Evolutionary conservation across 1,284 basidiomycete genomes (phyloP).

Genomic region (Tilletia indica): DNA sequence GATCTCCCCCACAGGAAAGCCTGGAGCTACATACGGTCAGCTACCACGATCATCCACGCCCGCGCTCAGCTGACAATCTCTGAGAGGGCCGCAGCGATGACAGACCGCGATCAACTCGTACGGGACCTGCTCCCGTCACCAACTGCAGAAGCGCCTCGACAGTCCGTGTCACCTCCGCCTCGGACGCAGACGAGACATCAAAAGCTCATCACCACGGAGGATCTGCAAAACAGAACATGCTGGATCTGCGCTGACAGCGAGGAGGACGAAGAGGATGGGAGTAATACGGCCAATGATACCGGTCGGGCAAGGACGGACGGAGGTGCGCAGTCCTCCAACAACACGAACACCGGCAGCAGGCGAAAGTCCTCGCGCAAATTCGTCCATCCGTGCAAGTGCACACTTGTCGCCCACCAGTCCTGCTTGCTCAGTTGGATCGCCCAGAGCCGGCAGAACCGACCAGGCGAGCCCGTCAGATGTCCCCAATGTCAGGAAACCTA

Average conservation of each 20-base stretch:
- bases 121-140: slow-evolving; percentile 10
- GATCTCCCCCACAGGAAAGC: too few relatives aligned
- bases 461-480: slow-evolving; percentile 33
- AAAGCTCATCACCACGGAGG: slow-evolving; percentile 33
- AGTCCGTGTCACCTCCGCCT: neutral
- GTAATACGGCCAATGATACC: neutral
- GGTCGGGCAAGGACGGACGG: neutral
- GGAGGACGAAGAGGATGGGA: slow-evolving; percentile 28
- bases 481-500: slow-evolving; percentile 42
- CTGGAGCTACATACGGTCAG: too few relatives aligned
- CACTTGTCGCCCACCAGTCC: slow-evolving; percentile 45
- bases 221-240: slow-evolving; percentile 37
- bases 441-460: slow-evolving; percentile 29
- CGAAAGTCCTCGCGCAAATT: slow-evolving; percentile 26
- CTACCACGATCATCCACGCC: too few relatives aligned
- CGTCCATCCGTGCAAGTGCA: slow-evolving; percentile 49
- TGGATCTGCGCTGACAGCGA: slow-evolving; percentile 51
- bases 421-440: slow-evolving; percentile 46
- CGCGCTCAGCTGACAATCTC: too few relatives aligned
- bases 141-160: neutral
- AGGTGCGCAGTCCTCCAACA: neutral
- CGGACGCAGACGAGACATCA: neutral
- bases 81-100: neutral
- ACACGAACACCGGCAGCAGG: neutral
- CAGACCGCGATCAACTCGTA: neutral